phyloP scores from a whole-genome alignment of 257 asterid genomes.

The Penstemon eatonii region DNA sequence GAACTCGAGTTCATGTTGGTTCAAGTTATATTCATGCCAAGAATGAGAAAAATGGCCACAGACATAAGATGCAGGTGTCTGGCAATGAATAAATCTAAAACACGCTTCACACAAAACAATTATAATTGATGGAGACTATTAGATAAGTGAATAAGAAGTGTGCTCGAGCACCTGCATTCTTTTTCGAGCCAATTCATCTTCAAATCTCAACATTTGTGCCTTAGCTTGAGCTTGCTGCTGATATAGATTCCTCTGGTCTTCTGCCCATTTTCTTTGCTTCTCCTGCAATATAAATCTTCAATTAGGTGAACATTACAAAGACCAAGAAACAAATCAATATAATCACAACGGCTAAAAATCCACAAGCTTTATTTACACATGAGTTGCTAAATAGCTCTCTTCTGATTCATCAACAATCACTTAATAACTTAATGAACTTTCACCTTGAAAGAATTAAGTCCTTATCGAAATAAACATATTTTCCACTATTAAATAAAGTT shows the following conservation, averaged over 20 bases:
- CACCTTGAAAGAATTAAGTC: background rate
- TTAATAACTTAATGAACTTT: background rate
- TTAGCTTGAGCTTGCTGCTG: conserved; percentile 88
- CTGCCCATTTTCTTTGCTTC: conserved; percentile 81
- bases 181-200: conserved; percentile 91
- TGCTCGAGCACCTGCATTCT: conserved; percentile 70
- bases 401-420: conserved; percentile 15
- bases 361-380: background rate
- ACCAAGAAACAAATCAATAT: conserved; percentile 11
- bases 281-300: conserved; percentile 50
- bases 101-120: background rate
- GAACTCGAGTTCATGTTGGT: conserved; percentile 7
- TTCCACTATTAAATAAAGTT: background rate
- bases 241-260: conserved; percentile 83
- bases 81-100: background rate
- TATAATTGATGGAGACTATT: background rate
- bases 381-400: background rate
- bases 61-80: background rate
- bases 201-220: conserved; percentile 88
- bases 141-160: background rate
- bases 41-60: conserved; percentile 13
- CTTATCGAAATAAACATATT: no score
- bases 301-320: conserved; percentile 20
- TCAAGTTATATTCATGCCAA: background rate
- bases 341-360: background rate